Conservation (phyloP, 1,284 basidiomycete species). For the Calocybe gambosa region DNA sequence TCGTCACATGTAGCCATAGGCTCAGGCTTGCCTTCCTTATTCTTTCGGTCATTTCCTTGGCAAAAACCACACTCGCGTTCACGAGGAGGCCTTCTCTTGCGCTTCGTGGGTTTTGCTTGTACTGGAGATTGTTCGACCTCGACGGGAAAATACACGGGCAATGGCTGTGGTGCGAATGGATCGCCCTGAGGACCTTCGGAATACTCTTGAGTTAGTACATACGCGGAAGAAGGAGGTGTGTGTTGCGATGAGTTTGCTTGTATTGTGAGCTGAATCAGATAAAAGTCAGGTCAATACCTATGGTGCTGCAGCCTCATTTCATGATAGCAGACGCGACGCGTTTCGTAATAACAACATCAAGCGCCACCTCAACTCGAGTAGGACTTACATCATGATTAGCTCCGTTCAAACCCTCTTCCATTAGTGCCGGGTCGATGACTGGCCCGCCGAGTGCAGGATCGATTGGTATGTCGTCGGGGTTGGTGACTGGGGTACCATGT, state of each 20-base stretch:
- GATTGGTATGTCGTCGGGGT: slow-evolving; percentile 61
- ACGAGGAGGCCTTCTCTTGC: slow-evolving; percentile 45
- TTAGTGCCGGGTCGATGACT: slow-evolving; percentile 47
- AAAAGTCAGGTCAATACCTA: slow-evolving; percentile 15
- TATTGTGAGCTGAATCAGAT: slow-evolving; percentile 18
- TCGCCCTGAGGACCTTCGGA: slow-evolving; percentile 73
- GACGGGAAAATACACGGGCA: slow-evolving; percentile 44
- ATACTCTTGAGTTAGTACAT: slow-evolving; percentile 40
- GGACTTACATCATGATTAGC: slow-evolving; percentile 25
- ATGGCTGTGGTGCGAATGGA: slow-evolving; percentile 64
- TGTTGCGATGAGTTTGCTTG: slow-evolving; percentile 17
- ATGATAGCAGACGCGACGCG: slow-evolving; percentile 47
- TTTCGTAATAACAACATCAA: slow-evolving; percentile 19
- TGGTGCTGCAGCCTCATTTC: slow-evolving; percentile 13
- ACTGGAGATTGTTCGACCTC: slow-evolving; percentile 32
- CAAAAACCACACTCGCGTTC: slow-evolving; percentile 68
- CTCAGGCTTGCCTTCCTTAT: slow-evolving; percentile 51
- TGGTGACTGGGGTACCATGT: slow-evolving; percentile 47
- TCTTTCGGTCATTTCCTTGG: slow-evolving; percentile 51
- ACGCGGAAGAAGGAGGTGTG: slow-evolving; percentile 24
- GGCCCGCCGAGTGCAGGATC: slow-evolving; percentile 57
- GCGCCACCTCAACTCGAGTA: slow-evolving; percentile 3
- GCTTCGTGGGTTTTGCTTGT: slow-evolving; percentile 40
- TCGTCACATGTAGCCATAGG: slow-evolving; percentile 65
- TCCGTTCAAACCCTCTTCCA: slow-evolving; percentile 24